A percentile compares a stretch with the other conserved stretches of the same genome.
These are phyloP conservation scores for Talaromyces proteolyticus DNA, from an alignment of 495 filamentous ascomycete species.

Conservation along the genomic window DNA sequence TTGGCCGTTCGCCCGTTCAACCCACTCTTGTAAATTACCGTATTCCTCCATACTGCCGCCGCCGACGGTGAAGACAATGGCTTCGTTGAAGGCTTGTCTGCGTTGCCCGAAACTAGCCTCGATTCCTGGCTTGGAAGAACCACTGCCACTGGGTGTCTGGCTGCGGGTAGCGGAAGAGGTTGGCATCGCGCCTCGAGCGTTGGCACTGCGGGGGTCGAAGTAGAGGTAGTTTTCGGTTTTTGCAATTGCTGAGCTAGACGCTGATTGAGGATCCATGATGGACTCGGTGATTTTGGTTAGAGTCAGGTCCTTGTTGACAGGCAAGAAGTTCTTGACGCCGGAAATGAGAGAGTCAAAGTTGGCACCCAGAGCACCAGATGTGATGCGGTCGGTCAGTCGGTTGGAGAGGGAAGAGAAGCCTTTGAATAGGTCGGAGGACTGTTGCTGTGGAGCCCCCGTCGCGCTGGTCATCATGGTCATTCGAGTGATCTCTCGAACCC, in stretches of 20 bases:
- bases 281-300: constrained; percentile 97
- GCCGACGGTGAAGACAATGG: constrained; percentile 94
- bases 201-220: constrained; percentile 91
- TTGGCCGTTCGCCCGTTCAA: constrained; percentile 61
- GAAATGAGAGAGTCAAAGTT: constrained; percentile 94
- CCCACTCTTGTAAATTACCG: constrained; percentile 96
- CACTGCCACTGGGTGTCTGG: constrained; percentile 42
- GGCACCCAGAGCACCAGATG: constrained; percentile 79
- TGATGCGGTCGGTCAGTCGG: constrained; percentile 86
- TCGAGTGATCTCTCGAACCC: constrained; percentile 90
- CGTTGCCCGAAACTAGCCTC: constrained; percentile 89
- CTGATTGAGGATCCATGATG: constrained; percentile 91
- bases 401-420: constrained; percentile 87
- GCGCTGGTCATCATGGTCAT: constrained; percentile 98
- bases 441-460: constrained; percentile 58
- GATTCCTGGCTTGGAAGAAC: constrained; percentile 47
- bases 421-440: constrained; percentile 72
- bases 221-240: constrained; percentile 99
- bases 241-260: constrained; percentile 84
- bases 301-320: constrained; percentile 90
- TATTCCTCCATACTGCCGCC: constrained; percentile 99
- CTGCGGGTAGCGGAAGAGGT: constrained; percentile 53
- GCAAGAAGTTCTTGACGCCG: constrained; percentile 98
- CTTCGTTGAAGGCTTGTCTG: constrained; percentile 89
- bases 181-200: constrained; percentile 89